Conservation (phyloP, 495 filamentous ascomycete species). For the Neurospora sublineolata region DNA sequence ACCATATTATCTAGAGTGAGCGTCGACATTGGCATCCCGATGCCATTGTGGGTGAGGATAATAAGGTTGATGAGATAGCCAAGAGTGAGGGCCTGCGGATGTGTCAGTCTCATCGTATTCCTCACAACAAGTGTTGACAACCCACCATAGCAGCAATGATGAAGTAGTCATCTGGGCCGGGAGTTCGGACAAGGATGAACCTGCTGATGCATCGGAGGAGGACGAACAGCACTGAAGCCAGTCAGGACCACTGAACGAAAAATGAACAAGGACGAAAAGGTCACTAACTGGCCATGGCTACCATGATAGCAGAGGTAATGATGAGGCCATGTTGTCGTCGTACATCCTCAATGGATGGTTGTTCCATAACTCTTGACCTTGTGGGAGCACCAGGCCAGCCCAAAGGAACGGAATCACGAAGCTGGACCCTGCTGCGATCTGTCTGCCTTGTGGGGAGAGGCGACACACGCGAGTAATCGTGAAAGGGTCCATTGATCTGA, state of each 20-base stretch:
- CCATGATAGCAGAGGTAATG: constrained; percentile 7
- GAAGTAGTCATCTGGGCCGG: constrained; percentile 24
- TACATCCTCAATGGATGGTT: not conserved
- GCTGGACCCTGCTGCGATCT: not conserved
- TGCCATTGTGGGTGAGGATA: constrained; percentile 15
- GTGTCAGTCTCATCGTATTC: not conserved
- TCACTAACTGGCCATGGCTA: constrained; percentile 6
- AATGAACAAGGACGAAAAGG: not conserved
- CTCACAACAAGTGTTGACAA: not conserved
- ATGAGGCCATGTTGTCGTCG: constrained; percentile 5
- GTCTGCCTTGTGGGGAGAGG: not conserved
- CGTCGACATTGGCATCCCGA: constrained; percentile 21
- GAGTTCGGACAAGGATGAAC: constrained; percentile 18
- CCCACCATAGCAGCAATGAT: constrained; percentile 22
- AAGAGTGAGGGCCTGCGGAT: constrained; percentile 18
- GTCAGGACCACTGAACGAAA: not conserved
- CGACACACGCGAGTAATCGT: not conserved
- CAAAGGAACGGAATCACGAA: not conserved
- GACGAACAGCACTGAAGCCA: constrained; percentile 16
- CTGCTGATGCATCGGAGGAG: constrained; percentile 16
- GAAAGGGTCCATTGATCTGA: not conserved
- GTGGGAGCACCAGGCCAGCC: not conserved
- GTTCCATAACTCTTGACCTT: not conserved
- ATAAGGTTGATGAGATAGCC: constrained; percentile 25
- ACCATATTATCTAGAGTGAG: constrained; percentile 20